Base-by-base conservation (phyloP, 2,329 filamentous ascomycete genomes). In the Cordyceps fumosorosea region DNA sequence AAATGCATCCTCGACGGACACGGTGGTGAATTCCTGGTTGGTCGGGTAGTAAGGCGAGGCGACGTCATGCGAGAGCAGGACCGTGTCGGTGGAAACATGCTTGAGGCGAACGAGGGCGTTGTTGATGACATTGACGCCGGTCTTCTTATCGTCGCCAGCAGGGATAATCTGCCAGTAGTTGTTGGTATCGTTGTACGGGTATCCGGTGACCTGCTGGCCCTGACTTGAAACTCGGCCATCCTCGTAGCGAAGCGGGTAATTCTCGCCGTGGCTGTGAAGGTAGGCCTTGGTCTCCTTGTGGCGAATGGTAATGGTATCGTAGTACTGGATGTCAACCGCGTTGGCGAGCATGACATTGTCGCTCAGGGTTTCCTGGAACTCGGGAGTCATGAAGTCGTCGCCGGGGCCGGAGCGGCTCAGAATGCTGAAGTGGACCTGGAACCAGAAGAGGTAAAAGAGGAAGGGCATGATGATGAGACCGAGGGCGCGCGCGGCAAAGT, bases 361-460 rank as follows among this genome's bases (percentile, higher is more conserved):
- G 71, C 89, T 92, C 66, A 99, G 81, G 1, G 95, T 98, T 78
- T 96, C 93, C 78, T 99, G 95, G 80, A 99, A 99, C 71, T 95
- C 91, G 1, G 95, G 95, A 4, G 89, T 92, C 95, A 99, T 99
- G 78, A 99, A 99, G 71, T 98, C 93, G 72, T 99, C 95, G 60
- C 95, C 95, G 51, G 95, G 93, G 42, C 95, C 95, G 58, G 95
- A 98, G 64, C 88, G 84, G 67, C 80, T 89, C 65, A 99, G 83
- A 69, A 99, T 91, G 51, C 91, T 83, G 75, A 99, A 99, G 78
- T 99, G 95, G 34, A 99, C 93, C 82, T 99, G 95, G 87, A 99
- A 99, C 95, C 95, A 99, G 83, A 99, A 98, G 53, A 99, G 85
- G 77, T 99, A 99, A 77, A 99, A 96, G 71, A 98, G 81, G 81